Conservation (phyloP, 1,284 basidiomycete species). For the Ceratobasidium sp. region DNA sequence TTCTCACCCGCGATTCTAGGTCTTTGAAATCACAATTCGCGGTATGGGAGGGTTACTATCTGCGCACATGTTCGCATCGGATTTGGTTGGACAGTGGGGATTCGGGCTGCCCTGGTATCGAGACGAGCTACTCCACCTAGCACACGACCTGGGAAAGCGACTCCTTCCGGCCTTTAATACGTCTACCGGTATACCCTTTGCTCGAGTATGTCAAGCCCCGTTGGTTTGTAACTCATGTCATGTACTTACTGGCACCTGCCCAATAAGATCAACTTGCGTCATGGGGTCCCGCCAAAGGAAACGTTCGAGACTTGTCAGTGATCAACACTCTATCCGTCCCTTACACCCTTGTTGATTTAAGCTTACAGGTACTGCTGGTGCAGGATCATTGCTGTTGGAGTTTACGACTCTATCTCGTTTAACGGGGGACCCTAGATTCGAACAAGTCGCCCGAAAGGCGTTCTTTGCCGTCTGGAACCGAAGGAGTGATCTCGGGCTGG, state of each 20-base stretch:
- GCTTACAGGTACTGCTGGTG: conserved; percentile 82
- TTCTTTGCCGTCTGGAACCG: conserved; percentile 94
- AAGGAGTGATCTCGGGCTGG: conserved; percentile 78
- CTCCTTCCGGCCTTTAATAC: conserved; percentile 89
- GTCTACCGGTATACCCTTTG: conserved; percentile 88
- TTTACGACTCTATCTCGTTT: conserved; percentile 91
- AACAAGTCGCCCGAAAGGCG: conserved; percentile 83
- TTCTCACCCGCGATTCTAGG: conserved; percentile 47
- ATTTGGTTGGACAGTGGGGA: conserved; percentile 61
- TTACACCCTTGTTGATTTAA: conserved; percentile 23
- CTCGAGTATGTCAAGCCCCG: conserved; percentile 66
- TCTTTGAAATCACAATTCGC: conserved; percentile 91
- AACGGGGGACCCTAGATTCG: conserved; percentile 86
- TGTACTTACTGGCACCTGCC: conserved; percentile 27
- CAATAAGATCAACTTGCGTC: conserved; percentile 74
- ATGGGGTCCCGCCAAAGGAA: conserved; percentile 74
- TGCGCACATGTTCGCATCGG: conserved; percentile 81
- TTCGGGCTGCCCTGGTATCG: conserved; percentile 59
- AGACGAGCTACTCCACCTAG: conserved; percentile 70
- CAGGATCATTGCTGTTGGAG: conserved; percentile 90
- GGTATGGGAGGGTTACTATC: conserved; percentile 89
- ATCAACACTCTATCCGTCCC: conserved; percentile 41
- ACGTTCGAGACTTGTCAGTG: conserved; percentile 78
- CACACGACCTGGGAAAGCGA: conserved; percentile 84
- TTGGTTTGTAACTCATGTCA: background rate